Percentiles rank a stretch among this genome's conserved stretches.
These are phyloP conservation scores for Verticillium nubilum DNA, from an alignment of 2,329 filamentous ascomycete species.

Conservation along the genomic window DNA sequence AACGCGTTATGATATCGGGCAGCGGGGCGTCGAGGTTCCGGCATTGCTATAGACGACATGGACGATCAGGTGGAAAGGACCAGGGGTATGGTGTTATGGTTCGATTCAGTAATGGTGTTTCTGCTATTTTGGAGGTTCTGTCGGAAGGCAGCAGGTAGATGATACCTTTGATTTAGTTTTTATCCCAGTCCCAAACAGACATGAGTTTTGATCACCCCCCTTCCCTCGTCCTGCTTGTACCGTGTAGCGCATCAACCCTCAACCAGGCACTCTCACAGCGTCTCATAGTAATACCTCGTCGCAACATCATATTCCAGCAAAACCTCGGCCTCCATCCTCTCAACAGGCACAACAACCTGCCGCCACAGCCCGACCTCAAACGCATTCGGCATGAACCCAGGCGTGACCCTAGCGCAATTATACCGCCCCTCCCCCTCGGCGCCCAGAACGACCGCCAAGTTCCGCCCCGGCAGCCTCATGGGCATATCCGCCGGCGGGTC, in stretches of 20 bases:
- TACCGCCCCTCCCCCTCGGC: slow-evolving; percentile 16
- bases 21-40: too few relatives aligned
- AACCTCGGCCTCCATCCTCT: slow-evolving; percentile 33
- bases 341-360: slow-evolving; percentile 25
- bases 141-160: too few relatives aligned
- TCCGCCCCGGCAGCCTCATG: slow-evolving; percentile 11
- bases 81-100: too few relatives aligned
- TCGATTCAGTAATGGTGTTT: too few relatives aligned
- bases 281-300: slow-evolving; percentile 35
- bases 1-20: background rate
- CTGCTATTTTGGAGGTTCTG: too few relatives aligned
- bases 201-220: too few relatives aligned
- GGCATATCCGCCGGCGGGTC: slow-evolving; percentile 12
- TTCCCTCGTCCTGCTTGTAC: too few relatives aligned
- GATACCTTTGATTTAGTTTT: too few relatives aligned
- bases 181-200: too few relatives aligned
- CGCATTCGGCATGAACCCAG: slow-evolving; percentile 25
- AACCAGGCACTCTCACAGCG: background rate
- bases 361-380: slow-evolving; percentile 34
- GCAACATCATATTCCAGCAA: slow-evolving; percentile 35
- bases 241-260: too few relatives aligned
- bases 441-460: slow-evolving; percentile 25
- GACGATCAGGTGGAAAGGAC: too few relatives aligned
- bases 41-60: too few relatives aligned
- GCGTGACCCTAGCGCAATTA: slow-evolving; percentile 29